Evolutionary conservation across 2,329 filamentous ascomycete genomes (phyloP), one percentile per base, ranked within the genome.

Genomic region (Mycocentrospora acerina): DNA sequence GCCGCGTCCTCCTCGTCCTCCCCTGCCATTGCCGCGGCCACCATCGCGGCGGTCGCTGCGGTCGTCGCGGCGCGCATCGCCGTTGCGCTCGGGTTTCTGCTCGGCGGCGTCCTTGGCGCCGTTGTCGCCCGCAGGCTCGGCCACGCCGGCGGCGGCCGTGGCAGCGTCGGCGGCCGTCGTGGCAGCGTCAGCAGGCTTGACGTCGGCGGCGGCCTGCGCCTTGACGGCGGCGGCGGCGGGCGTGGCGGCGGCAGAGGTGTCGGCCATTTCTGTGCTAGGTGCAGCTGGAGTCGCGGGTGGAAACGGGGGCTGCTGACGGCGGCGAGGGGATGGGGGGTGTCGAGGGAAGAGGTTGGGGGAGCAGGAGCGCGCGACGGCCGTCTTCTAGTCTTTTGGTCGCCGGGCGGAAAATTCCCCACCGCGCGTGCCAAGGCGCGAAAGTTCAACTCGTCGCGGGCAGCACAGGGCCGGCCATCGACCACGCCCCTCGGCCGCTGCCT

Each of bases 211-310:
- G 40, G 31, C 42, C 41, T 50, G 42, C 18, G 32, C 42, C 41
- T 48, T 46, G 37, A 53, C 34, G 50, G 57, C 50, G 48, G 48
- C 52, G 34, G 44, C 31, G 27, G 46, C 41, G 18, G 48, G 41
- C 35, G 47, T 46, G 29, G 48, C 49, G 29, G 46, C 46, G 19
- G 33, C 44, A 19, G 48, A 35, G 15, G 42, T 50, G 53, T 60
- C 55, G 41, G 56, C 51, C 56, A 60, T 61, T 14, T 17, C 37
- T 31, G 35, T 40, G 24, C 41, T 16, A 15, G 28, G 32, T 32
- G 27, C 32, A 40, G 43, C 34, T 40, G 7, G 30, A 43, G 42
- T 47, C 42, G 44, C 39, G 19, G 41, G 34, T 25, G 5, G 25
- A 14, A 8, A n/a, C 11, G 34, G 35, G 34, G 38, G 27, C 31